Evolutionary conservation across 2,329 filamentous ascomycete genomes (phyloP).

Genomic region (Colletotrichum sp.): DNA sequence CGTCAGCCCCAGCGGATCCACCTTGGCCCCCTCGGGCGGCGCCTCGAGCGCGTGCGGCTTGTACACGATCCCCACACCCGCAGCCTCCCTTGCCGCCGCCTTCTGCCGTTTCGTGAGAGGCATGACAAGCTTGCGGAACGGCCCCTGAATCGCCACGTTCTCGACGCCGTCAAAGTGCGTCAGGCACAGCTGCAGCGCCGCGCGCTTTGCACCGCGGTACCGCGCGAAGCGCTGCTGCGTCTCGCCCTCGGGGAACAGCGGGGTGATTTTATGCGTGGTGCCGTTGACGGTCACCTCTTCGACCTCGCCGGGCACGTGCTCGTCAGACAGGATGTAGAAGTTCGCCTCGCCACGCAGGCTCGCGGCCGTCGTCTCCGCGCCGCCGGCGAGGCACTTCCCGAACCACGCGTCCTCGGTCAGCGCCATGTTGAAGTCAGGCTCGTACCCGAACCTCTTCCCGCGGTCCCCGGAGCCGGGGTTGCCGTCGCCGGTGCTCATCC

Average conservation of each 20-base stretch:
- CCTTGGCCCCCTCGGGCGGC: constrained; percentile 6
- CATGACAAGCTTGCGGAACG: constrained; percentile 41
- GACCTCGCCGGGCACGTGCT: constrained; percentile 24
- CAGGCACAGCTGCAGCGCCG: constrained; percentile 49
- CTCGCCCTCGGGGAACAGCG: constrained; percentile 23
- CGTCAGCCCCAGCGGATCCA: constrained; percentile 35
- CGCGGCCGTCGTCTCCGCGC: constrained; percentile 18
- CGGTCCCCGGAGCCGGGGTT: constrained; percentile 4
- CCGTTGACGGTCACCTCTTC: background rate
- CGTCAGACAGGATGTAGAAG: constrained; percentile 6
- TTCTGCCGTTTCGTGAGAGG: constrained; percentile 31
- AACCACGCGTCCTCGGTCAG: constrained; percentile 39
- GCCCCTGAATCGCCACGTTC: constrained; percentile 39
- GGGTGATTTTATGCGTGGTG: background rate
- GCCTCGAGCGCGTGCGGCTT: constrained; percentile 7
- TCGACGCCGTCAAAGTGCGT: constrained; percentile 40
- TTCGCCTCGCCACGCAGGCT: constrained; percentile 16
- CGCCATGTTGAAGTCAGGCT: constrained; percentile 34
- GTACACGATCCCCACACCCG: constrained; percentile 7
- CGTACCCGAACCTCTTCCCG: background rate
- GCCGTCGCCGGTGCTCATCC: background rate
- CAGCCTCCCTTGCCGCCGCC: background rate
- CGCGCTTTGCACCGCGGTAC: constrained; percentile 48
- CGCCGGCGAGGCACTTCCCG: constrained; percentile 33
- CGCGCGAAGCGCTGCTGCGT: constrained; percentile 31